Conservation (phyloP, 139 green algal genomes). For the Eudorina sp. region DNA sequence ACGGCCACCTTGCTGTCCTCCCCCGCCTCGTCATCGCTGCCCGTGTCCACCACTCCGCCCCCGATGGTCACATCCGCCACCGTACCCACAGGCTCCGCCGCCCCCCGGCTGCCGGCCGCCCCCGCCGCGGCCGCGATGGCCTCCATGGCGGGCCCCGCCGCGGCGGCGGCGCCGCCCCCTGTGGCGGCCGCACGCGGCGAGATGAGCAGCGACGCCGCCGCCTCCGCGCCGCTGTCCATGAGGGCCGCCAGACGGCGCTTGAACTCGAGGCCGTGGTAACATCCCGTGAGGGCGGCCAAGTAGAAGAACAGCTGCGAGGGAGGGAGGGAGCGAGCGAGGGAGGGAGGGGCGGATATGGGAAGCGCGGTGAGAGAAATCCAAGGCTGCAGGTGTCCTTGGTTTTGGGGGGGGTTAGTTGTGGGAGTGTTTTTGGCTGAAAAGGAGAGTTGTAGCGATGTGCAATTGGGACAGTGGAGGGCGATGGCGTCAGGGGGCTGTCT, state of each 20-base stretch:
- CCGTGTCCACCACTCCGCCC: neutral
- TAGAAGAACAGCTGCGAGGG: conserved; percentile 34
- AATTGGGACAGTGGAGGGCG: no score
- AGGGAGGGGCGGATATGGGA: neutral
- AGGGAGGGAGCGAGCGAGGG: neutral
- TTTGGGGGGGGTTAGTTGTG: neutral
- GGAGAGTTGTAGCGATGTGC: no score
- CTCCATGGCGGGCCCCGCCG: neutral
- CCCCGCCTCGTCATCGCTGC: conserved; percentile 10
- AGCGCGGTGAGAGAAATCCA: neutral
- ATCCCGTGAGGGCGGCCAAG: neutral
- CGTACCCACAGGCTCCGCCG: conserved; percentile 7
- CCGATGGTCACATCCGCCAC: conserved; percentile 11
- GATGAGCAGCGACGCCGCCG: neutral
- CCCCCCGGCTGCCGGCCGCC: neutral
- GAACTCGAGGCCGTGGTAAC: neutral
- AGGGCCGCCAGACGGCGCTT: neutral
- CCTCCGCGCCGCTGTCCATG: neutral
- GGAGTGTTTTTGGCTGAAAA: neutral
- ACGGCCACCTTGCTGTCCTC: conserved; percentile 34
- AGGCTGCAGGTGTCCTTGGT: neutral
- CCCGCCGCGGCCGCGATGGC: neutral
- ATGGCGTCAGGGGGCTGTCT: no score
- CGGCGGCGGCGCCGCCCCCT: neutral
- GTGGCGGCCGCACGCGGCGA: neutral